phyloP scores from a whole-genome alignment of 306 rosid species.

The Vachellia pachyceras region DNA sequence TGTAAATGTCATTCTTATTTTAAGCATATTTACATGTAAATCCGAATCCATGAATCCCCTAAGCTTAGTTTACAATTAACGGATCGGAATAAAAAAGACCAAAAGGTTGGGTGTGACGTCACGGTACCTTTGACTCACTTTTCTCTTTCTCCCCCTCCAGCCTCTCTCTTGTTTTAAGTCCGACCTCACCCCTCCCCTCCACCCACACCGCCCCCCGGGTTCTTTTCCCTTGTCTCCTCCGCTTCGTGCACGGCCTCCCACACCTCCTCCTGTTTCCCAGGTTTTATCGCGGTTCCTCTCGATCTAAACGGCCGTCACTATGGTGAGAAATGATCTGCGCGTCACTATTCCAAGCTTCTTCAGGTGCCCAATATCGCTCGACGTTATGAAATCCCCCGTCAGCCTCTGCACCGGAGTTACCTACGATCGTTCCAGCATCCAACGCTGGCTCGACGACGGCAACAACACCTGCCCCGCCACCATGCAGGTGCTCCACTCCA shows the following conservation, averaged over 20 bases:
- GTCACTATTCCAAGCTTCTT: constrained; percentile 77
- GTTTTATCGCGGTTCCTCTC: constrained; percentile 18
- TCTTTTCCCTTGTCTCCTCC: constrained; percentile 19
- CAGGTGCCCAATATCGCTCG: constrained; percentile 86
- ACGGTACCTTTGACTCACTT: constrained; percentile 77
- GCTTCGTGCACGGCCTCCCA: constrained; percentile 27
- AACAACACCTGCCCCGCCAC: constrained; percentile 97
- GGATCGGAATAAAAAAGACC: constrained; percentile 35
- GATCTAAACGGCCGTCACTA: constrained; percentile 16
- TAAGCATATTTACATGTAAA: too few species aligned
- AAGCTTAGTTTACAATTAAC: neutral
- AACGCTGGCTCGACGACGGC: constrained; percentile 94
- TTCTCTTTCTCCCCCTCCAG: neutral
- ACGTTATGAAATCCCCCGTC: constrained; percentile 94
- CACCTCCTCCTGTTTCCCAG: neutral
- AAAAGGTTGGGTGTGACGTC: constrained; percentile 64
- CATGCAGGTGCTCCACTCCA: constrained; percentile 83
- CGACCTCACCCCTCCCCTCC: constrained; percentile 48
- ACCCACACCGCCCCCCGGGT: neutral
- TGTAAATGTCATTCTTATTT: too few species aligned
- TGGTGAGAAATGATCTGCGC: constrained; percentile 77
- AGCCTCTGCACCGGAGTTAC: constrained; percentile 93
- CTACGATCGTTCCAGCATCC: constrained; percentile 95
- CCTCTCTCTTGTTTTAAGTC: constrained; percentile 55
- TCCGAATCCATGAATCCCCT: neutral